These are phyloP conservation scores for Elsinoe fawcettii DNA, from an alignment of 2,329 filamentous ascomycete species.

Conservation along the genomic window DNA sequence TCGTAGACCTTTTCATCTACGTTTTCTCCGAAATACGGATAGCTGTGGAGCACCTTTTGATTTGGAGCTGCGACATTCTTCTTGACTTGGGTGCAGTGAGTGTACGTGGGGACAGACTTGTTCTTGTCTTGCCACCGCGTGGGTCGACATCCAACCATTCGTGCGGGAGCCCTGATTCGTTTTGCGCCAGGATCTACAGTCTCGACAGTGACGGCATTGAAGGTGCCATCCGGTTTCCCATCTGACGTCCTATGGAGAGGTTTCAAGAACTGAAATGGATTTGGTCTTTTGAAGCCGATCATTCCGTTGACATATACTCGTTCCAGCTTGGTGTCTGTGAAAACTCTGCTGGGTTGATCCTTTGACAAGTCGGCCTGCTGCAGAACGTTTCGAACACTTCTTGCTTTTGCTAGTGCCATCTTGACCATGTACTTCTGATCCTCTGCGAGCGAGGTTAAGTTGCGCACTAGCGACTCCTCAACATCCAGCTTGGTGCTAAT, in stretches of 20 bases:
- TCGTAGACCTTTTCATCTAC: conserved; percentile 26
- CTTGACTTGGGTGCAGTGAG: conserved; percentile 36
- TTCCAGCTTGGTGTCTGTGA: not conserved
- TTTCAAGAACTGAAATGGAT: not conserved
- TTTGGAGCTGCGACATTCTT: conserved; percentile 37
- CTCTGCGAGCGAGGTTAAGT: not conserved
- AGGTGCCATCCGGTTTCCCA: not conserved
- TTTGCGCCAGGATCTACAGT: not conserved
- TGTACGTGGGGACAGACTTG: conserved; percentile 30
- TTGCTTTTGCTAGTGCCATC: conserved; percentile 1
- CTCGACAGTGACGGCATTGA: conserved; percentile 3
- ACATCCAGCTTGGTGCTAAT: not conserved
- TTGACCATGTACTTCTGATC: not conserved
- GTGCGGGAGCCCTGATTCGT: not conserved
- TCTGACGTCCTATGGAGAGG: not conserved
- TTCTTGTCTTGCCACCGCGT: conserved; percentile 5
- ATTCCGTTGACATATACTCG: not conserved
- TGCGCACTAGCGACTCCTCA: not conserved
- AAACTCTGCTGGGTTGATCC: not conserved
- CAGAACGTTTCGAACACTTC: not conserved
- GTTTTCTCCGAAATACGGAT: conserved; percentile 34
- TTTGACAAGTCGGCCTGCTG: not conserved
- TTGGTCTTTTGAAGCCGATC: not conserved
- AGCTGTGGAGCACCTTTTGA: conserved; percentile 33
- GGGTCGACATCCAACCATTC: not conserved